Base-by-base conservation (phyloP, 495 filamentous ascomycete genomes). In the Cladorrhinum samala region DNA sequence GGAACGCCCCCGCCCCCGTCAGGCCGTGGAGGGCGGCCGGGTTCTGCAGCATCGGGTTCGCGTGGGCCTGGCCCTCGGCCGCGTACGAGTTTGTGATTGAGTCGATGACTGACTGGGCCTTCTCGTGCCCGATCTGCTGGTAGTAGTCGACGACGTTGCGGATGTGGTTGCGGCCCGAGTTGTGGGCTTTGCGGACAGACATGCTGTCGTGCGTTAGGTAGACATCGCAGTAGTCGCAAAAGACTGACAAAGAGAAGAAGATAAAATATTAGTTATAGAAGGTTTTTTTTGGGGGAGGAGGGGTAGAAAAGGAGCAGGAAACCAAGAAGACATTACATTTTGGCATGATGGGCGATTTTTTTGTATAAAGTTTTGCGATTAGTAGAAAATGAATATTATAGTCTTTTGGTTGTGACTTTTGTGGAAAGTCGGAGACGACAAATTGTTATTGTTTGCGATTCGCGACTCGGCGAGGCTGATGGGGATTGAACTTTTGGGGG, bases 191-290 rank as follows among this genome's bases (percentile, higher is more conserved):
- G 64, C 93, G 89, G 65, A 98, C 93, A 75, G 89, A 95, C 91
- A 97, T 98, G 13, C 89, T 95, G 83, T 98, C 94, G 79, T 98
- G 93, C 53, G 94, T 98, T 59, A 98, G 87, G 79, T 98, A 98
- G 70, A 98, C 94, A 85, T 98, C 93, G 81, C 93, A 98, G 77
- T 97, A 98, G 70, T 98, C 93, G 79, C 93, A 91, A 88, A 70
- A 73, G 57, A 77, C 57, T 70, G n/a, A n/a, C n/a, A n/a, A n/a
- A n/a, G n/a, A n/a, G n/a, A n/a, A n/a, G n/a, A n/a, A n/a, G n/a
- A n/a, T n/a, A n/a, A n/a, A n/a, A n/a, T n/a, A n/a, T n/a, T n/a
- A n/a, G n/a, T n/a, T n/a, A n/a, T 60, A 42, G 36, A 38, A 49
- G 39, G 36, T 33, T 52, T 43, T 58, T 52, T 62, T 58, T 51